Base-by-base conservation (phyloP, 176 grass and related monocot species). In the Musa schizocarpa region DNA sequence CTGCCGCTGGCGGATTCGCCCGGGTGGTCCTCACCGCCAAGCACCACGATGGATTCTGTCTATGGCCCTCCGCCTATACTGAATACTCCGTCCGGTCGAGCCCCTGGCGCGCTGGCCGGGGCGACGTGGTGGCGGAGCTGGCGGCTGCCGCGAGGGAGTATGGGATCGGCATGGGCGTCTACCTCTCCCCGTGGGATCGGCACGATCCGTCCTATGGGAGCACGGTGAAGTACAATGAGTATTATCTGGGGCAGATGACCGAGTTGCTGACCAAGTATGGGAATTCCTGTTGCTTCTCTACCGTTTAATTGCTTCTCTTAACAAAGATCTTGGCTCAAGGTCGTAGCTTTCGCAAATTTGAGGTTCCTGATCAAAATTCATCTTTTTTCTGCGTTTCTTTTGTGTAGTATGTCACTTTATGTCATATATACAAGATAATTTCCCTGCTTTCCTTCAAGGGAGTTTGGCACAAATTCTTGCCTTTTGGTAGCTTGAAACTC, bases 11-110 rank as follows among this genome's bases (percentile, higher is more conserved):
- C 1, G 94, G 94, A 8, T 98, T 98, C 79, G 3, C 82, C 9
- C 79, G 90, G 64, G 77, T 98, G 52, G 90, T 98, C 16, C 83
- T 98, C 66, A 98, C 94, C 25, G 81, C 90, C 68, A 98, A 98
- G 78, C 90, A 98, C 84, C 94, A 93, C 75, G 94, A 98, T 17
- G 94, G 94, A 7, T 93, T 98, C 88, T 98, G 94, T 79, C 94
- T 98, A 74, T 98, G 94, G 94, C 94, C 90, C 10, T 98, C 94
- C 21, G 83, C 88, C 27, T 92, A 93, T 48, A 91, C 94, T 50
- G 54, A 93, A 9, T 98, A 98, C 77, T 93, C 94, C 16, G 88
- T 98, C 29, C 52, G 80, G 76, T 87, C 86, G 27, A 91, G 86
- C 22, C 88, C 88, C 51, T 98, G 94, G 94, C 78, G 76, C 51